Evolutionary conservation across 2,329 filamentous ascomycete species (phyloP), one percentile per base, ranked within the genome.

Genomic region (Nemania serpens): DNA sequence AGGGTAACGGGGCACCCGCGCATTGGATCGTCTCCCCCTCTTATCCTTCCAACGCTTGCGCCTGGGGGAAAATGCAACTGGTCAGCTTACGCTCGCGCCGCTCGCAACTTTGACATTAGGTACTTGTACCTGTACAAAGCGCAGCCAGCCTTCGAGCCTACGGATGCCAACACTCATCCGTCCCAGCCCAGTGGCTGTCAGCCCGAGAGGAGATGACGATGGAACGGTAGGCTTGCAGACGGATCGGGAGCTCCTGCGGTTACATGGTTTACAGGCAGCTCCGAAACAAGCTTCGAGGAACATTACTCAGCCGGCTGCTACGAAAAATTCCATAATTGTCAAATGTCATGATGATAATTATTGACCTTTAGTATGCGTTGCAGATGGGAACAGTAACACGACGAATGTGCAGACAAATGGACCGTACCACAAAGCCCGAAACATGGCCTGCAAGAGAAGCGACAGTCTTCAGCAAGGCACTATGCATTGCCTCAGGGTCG

Each of bases 61-160:
- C 22, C 57, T 58, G 61, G 58, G 52, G 57, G 45, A 61, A 56
- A 33, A 37, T 56, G 37, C 53, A 55, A 64, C 42, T 61, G 58
- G 62, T 57, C 62, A 64, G 62, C 59, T 62, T 64, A 64, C 59
- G 48, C 51, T 39, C 33, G 25, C 34, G 17, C 47, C 25, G 4
- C 7, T 29, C 25, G 25, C 25, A 7, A 29, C 7, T 29, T 29
- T 29, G 20, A 51, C 48, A 5, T 52, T 5, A 47, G 34, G 18
- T 12, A 10, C 15, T 53, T 48, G 58, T 63, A 63, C 53, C 41
- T 22, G 22, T 63, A 63, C 61, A 53, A 33, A 33, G n/a, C 45
- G 25, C 12, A 18, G 25, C 7, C 25, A 29, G 25, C 7, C 13
- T 15, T 36, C 42, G 34, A 58, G 59, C 39, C 29, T 49, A 39